A percentile compares a stretch with the other conserved stretches of the same genome.
These are phyloP conservation scores for Cladorrhinum sp. DNA, from an alignment of 2,329 filamentous ascomycete genomes.

Conservation along the genomic window DNA sequence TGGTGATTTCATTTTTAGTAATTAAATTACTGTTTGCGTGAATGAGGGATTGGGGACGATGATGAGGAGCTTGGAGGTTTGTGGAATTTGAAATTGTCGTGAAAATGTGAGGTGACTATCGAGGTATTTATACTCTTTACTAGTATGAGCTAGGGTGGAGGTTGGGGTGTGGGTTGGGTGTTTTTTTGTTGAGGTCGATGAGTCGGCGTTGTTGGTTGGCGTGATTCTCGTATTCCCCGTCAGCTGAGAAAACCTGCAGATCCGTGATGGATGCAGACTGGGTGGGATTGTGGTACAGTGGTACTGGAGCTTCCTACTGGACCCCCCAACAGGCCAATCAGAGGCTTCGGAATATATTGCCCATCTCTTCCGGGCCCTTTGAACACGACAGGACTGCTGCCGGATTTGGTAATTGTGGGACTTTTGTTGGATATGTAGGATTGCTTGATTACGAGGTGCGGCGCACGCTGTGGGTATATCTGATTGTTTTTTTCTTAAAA, in stretches of 20 bases:
- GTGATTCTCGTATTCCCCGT: background rate
- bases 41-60: too few species aligned
- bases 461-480: too few species aligned
- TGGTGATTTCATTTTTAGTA: constrained; percentile 16
- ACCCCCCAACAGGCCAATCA: background rate
- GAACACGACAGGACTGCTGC: background rate
- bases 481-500: too few species aligned
- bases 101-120: too few species aligned
- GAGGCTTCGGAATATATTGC: background rate
- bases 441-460: too few species aligned
- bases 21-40: too few species aligned
- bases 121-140: too few species aligned
- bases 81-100: too few species aligned
- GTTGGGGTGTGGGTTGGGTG: background rate
- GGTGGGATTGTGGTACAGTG: too few species aligned
- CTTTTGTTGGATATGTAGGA: too few species aligned
- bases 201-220: background rate
- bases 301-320: background rate
- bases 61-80: too few species aligned
- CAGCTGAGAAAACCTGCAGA: background rate
- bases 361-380: background rate
- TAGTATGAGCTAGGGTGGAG: too few species aligned
- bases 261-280: background rate
- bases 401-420: background rate
- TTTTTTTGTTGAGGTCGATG: background rate